Conservation (phyloP, 305 asterid genomes). For the Salvia sclarea region DNA sequence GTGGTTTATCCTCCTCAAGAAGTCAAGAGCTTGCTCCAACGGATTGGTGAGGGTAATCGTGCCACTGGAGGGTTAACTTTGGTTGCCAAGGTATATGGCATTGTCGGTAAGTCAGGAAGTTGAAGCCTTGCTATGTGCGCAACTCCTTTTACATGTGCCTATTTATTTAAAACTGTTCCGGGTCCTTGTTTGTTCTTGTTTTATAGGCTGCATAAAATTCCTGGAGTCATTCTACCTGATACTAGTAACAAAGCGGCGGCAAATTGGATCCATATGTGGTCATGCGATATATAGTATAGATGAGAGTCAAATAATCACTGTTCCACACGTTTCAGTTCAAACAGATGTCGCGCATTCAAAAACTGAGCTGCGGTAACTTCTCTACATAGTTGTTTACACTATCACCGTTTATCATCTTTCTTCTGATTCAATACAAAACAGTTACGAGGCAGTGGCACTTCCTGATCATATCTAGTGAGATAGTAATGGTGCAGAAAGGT, state of each 20-base stretch:
- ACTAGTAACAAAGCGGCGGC: constrained; percentile 86
- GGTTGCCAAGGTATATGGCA: constrained; percentile 96
- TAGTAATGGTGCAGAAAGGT: background rate
- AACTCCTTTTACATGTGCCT: constrained; percentile 17
- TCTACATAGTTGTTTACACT: constrained; percentile 21
- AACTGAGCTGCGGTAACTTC: constrained; percentile 84
- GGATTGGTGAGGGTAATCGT: constrained; percentile 96
- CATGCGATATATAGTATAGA: constrained; percentile 94
- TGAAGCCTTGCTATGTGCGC: constrained; percentile 4
- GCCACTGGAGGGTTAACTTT: constrained; percentile 93
- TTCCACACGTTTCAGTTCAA: constrained; percentile 92
- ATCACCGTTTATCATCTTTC: constrained; percentile 1
- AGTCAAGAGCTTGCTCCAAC: constrained; percentile 85
- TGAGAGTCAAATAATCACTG: constrained; percentile 89
- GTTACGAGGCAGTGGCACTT: background rate
- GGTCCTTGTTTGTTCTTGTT: constrained; percentile 23
- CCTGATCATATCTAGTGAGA: constrained; percentile 10
- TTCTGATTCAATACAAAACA: constrained; percentile 19
- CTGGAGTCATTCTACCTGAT: constrained; percentile 94
- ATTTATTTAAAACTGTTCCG: constrained; percentile 9
- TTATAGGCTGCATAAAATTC: constrained; percentile 85
- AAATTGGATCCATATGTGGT: constrained; percentile 91
- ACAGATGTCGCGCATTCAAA: constrained; percentile 97
- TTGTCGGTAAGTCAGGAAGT: constrained; percentile 68
- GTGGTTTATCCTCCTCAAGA: constrained; percentile 91